Base-by-base conservation (phyloP, 371 early-diverging fungal genomes). In the Mucor mucedo region DNA sequence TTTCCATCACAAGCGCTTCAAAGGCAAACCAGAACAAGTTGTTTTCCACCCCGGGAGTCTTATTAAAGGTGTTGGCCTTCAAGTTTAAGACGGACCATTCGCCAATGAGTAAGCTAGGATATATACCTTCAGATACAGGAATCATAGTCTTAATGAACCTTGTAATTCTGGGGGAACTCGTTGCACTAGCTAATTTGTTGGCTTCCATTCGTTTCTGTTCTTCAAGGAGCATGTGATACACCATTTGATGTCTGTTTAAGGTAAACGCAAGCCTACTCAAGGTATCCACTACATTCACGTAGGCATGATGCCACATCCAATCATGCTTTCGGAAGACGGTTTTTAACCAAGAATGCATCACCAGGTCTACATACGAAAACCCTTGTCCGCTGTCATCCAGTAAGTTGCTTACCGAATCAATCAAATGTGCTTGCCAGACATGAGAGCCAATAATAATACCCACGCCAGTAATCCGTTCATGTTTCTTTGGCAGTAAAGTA, bases 1-100 rank as follows among this genome's bases (percentile, higher is more conserved):
- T 84, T 61, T 91, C 90, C 39, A 82, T 66, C 7, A 79, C 35
- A 1, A 91, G 71, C 2, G 77, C 84, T 48, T 86, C 74, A 63
- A 78, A 88, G 0, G 85, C 84, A 66, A 87, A 87, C 86, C 88
- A 90, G 4, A 79, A 63, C 0, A 69, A 75, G 0, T 62, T 53
- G 0, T 75, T 58, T 32, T 85, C 84, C 9, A 83, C 72, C 41
- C 81, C 81, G 2, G 85, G 82, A 35, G 80, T 68, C 32, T 78
- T 80, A 29, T 76, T 77, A 52, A 83, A 60, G 11, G 78, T 75
- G 39, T 66, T 77, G 2, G 82, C 66, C 4, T 83, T 84, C 29
- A 80, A 61, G 2, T 82, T 75, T 35, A 74, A 44, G 58, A 84
- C 62, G 0, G 85, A 84, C 85, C 85, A 84, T 55, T 83, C 84